Evolutionary conservation across 1,139 yeast genomes (phyloP).

Genomic region (Pneumocystis sp.): DNA sequence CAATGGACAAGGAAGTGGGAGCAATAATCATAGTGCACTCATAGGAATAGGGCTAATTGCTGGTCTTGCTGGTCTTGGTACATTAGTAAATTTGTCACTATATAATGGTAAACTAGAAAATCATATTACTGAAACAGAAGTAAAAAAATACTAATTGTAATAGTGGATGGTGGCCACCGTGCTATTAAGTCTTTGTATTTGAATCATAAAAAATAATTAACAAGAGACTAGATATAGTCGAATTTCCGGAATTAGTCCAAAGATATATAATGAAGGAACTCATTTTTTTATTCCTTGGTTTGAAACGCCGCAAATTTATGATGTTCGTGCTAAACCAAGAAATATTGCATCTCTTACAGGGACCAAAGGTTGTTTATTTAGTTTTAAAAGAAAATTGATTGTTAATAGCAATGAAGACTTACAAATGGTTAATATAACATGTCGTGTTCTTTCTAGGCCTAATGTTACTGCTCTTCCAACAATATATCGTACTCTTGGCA

Average conservation of each 20-base stretch:
- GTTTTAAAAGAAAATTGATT: neutral
- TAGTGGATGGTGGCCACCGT: slow-evolving; percentile 96
- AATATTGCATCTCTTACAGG: slow-evolving; percentile 96
- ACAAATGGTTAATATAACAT: slow-evolving; percentile 97
- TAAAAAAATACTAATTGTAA: neutral
- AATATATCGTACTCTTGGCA: slow-evolving; percentile 81
- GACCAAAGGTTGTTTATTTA: slow-evolving; percentile 43
- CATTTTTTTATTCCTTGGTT: slow-evolving; percentile 90
- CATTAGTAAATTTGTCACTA: neutral
- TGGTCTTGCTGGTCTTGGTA: neutral
- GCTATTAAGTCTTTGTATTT: slow-evolving; percentile 43
- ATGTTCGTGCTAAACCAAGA: slow-evolving; percentile 94
- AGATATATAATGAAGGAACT: slow-evolving; percentile 84
- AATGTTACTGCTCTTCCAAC: slow-evolving; percentile 61
- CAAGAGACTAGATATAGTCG: slow-evolving; percentile 43
- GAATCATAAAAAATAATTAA: neutral
- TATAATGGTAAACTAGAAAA: neutral
- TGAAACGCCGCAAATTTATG: slow-evolving; percentile 83
- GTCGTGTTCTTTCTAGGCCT: slow-evolving; percentile 91
- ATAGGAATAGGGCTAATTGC: neutral
- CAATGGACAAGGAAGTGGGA: neutral
- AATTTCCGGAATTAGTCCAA: slow-evolving; percentile 70
- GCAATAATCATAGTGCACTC: neutral
- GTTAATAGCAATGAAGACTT: slow-evolving; percentile 28
- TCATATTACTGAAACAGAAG: neutral